phyloP scores from a whole-genome alignment of 148 eudicot genomes.

The Cornus kousa region DNA sequence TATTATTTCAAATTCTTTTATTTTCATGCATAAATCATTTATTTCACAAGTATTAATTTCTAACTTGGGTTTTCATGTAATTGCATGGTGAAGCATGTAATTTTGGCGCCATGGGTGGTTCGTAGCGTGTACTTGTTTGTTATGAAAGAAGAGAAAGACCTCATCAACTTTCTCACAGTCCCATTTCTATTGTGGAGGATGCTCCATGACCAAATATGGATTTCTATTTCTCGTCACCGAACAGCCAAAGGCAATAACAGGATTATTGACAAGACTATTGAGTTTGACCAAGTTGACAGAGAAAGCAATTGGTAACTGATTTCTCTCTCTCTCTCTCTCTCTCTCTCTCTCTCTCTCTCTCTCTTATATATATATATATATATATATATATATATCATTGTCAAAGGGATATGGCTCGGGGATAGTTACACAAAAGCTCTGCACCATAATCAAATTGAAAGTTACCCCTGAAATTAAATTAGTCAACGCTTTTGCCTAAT shows the following conservation, averaged over 20 bases:
- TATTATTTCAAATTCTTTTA: too few relatives aligned
- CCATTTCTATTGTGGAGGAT: conserved; percentile 48
- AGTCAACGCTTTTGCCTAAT: too few relatives aligned
- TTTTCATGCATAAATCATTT: too few relatives aligned
- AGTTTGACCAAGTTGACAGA: conserved; percentile 74
- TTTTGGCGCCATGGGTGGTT: conserved; percentile 54
- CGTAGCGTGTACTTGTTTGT: conserved; percentile 35
- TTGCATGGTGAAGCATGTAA: conserved; percentile 32
- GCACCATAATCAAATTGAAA: too few relatives aligned
- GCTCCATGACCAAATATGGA: conserved; percentile 71
- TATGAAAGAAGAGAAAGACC: conserved; percentile 29
- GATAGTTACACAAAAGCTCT: too few relatives aligned
- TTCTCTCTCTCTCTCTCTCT: not conserved
- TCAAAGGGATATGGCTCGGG: too few relatives aligned
- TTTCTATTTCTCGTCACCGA: conserved; percentile 57
- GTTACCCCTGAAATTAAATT: too few relatives aligned
- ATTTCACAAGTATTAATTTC: not conserved
- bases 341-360: too few relatives aligned
- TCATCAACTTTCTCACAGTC: conserved; percentile 13
- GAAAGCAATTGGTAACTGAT: conserved; percentile 55
- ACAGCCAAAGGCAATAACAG: conserved; percentile 59
- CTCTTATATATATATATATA: too few relatives aligned
- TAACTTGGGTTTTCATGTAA: too few relatives aligned
- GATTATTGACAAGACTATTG: conserved; percentile 62
- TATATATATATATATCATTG: too few relatives aligned